These are phyloP conservation scores for Klebsormidium nitens DNA, from an alignment of 139 green algal genomes.

Conservation along the genomic window DNA sequence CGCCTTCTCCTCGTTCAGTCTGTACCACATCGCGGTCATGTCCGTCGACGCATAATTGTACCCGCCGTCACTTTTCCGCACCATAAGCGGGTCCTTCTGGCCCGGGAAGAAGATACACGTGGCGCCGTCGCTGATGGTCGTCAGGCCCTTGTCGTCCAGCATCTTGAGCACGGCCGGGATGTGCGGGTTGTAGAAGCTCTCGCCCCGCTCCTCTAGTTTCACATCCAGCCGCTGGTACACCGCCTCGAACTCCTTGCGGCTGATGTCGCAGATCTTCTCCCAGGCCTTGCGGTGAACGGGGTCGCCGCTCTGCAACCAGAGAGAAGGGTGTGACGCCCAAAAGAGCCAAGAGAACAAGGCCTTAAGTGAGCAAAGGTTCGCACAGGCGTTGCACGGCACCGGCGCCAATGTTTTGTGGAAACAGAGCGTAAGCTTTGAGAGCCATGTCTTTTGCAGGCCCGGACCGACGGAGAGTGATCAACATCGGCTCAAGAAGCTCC, in stretches of 20 bases:
- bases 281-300: constrained; percentile 63
- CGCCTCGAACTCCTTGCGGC: constrained; percentile 76
- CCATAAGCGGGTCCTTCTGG: constrained; percentile 74
- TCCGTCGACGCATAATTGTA: constrained; percentile 95
- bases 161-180: constrained; percentile 72
- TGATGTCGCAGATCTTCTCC: constrained; percentile 86
- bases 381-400: too few relatives aligned
- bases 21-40: constrained; percentile 80
- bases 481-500: too few relatives aligned
- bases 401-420: too few relatives aligned
- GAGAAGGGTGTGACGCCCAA: not conserved
- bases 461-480: too few relatives aligned
- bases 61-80: constrained; percentile 91
- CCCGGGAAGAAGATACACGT: constrained; percentile 45
- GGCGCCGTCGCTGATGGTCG: constrained; percentile 76
- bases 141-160: constrained; percentile 62
- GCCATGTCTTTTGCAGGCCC: too few relatives aligned
- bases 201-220: constrained; percentile 68
- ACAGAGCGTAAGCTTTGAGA: too few relatives aligned
- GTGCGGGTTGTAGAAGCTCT: constrained; percentile 95
- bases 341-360: constrained; percentile 2
- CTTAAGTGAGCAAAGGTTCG: too few relatives aligned
- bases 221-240: constrained; percentile 84
- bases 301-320: constrained; percentile 51
- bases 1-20: constrained; percentile 78